phyloP scores from a whole-genome alignment of 495 filamentous ascomycete genomes.

The Penicillium cosmopolitanum region DNA sequence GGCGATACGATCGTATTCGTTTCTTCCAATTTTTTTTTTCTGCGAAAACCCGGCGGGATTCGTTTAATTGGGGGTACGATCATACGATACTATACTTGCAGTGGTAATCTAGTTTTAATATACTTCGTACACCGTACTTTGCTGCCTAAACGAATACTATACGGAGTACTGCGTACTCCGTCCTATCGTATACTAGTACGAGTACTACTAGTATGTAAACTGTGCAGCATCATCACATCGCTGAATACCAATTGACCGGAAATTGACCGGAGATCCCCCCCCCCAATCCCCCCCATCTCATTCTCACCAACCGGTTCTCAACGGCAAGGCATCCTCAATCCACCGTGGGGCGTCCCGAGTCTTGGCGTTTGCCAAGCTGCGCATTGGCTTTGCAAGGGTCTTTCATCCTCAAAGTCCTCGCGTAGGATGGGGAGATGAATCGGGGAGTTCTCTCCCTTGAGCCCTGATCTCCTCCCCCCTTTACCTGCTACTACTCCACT shows the following conservation, averaged over 20 bases:
- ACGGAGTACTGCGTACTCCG: too few species aligned
- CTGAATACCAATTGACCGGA: too few species aligned
- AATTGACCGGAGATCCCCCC: not conserved
- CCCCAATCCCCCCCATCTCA: not conserved
- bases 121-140: too few species aligned
- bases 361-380: constrained; percentile 6
- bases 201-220: too few species aligned
- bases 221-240: too few species aligned
- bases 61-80: not conserved
- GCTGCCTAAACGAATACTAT: too few species aligned
- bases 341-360: constrained; percentile 1
- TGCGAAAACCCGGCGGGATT: not conserved
- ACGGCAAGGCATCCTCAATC: not conserved
- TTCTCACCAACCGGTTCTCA: not conserved
- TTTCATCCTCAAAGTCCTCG: not conserved
- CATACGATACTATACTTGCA: too few species aligned
- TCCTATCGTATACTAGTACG: too few species aligned
- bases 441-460: not conserved
- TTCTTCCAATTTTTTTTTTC: not conserved
- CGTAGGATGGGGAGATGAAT: not conserved
- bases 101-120: too few species aligned
- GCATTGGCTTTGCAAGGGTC: not conserved
- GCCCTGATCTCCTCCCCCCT: not conserved
- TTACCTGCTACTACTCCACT: not conserved
- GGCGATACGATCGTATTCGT: not conserved